Conservation (phyloP, 2,329 filamentous ascomycete species). For the Hypoxylon sp. region DNA sequence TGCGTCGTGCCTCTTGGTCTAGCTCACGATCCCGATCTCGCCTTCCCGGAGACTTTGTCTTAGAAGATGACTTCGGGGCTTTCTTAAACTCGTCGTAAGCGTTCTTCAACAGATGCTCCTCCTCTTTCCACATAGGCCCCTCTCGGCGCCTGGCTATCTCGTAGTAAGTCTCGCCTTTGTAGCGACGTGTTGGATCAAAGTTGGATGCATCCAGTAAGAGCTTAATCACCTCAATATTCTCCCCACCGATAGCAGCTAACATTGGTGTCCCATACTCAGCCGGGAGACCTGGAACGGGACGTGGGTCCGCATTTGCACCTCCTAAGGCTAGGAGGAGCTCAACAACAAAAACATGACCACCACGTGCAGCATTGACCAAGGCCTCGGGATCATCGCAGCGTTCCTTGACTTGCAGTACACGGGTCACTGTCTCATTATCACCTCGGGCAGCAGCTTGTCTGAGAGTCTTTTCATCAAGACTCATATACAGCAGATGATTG, state of each 20-base stretch:
- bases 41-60: slow-evolving; percentile 64
- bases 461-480: slow-evolving; percentile 72
- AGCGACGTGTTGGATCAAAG: slow-evolving; percentile 86
- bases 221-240: slow-evolving; percentile 86
- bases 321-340: slow-evolving; percentile 81
- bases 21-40: slow-evolving; percentile 57
- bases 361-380: slow-evolving; percentile 90
- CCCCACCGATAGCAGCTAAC: slow-evolving; percentile 90
- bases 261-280: slow-evolving; percentile 90
- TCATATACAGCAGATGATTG: slow-evolving; percentile 74
- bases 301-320: slow-evolving; percentile 75
- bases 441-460: slow-evolving; percentile 71
- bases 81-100: slow-evolving; percentile 76
- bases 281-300: slow-evolving; percentile 69
- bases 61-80: slow-evolving; percentile 63
- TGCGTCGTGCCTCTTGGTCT: slow-evolving; percentile 60
- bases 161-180: slow-evolving; percentile 83
- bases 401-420: slow-evolving; percentile 72
- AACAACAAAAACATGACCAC: slow-evolving; percentile 89
- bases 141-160: slow-evolving; percentile 86
- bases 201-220: slow-evolving; percentile 80
- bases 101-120: slow-evolving; percentile 83
- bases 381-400: slow-evolving; percentile 82
- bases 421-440: slow-evolving; percentile 72
- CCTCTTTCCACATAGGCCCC: slow-evolving; percentile 91